Evolutionary conservation across 371 early-diverging fungal genomes (phyloP).

Genomic region (Mortierella sp.): DNA sequence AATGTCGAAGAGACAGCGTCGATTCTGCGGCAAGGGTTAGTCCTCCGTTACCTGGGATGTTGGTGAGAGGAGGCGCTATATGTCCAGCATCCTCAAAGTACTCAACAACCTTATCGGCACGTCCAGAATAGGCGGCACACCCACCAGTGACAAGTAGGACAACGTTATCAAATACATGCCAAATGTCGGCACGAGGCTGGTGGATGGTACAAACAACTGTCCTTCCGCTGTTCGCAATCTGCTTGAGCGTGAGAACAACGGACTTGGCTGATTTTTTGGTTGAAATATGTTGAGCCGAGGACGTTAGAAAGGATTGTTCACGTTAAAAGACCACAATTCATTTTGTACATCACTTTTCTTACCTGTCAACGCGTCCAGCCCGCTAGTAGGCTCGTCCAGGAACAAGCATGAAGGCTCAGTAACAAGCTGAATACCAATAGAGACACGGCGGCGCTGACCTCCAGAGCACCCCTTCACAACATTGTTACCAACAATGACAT

Average conservation of each 20-base stretch:
- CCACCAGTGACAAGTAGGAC: slow-evolving; percentile 49
- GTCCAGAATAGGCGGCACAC: slow-evolving; percentile 48
- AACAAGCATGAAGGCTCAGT: slow-evolving; percentile 68
- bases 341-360: neutral
- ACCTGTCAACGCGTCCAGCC: slow-evolving; percentile 36
- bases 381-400: slow-evolving; percentile 64
- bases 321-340: neutral
- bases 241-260: slow-evolving; percentile 41
- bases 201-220: slow-evolving; percentile 53
- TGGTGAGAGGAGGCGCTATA: slow-evolving; percentile 42
- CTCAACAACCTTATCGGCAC: slow-evolving; percentile 50
- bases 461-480: slow-evolving; percentile 52
- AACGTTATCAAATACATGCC: slow-evolving; percentile 56
- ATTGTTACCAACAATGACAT: slow-evolving; percentile 42
- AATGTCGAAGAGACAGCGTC: neutral
- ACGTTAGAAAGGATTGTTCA: neutral
- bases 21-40: neutral
- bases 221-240: slow-evolving; percentile 49
- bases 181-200: slow-evolving; percentile 52
- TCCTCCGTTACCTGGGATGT: slow-evolving; percentile 36
- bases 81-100: slow-evolving; percentile 54
- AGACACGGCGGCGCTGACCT: slow-evolving; percentile 75
- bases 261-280: slow-evolving; percentile 32
- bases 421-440: slow-evolving; percentile 77
- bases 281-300: neutral